These are phyloP conservation scores for Phytopythium helicoides DNA, from an alignment of 352 stramenopile species.

Conservation along the genomic window DNA sequence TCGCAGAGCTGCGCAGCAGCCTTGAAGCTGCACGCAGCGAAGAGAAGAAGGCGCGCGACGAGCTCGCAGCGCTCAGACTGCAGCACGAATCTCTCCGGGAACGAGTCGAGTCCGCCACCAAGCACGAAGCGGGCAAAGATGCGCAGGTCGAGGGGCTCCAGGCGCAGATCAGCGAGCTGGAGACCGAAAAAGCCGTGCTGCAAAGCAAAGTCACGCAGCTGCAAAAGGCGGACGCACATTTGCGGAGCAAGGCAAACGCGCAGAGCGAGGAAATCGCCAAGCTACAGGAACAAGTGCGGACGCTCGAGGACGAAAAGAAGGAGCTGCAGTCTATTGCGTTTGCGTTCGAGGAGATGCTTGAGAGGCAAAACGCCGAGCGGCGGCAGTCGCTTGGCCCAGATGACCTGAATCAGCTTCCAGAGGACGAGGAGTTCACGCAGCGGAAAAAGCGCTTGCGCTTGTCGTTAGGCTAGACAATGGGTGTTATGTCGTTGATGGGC, in stretches of 20 bases:
- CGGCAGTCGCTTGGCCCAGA: slow-evolving; percentile 7
- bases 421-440: slow-evolving; percentile 32
- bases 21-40: slow-evolving; percentile 17
- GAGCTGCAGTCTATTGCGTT: slow-evolving; percentile 58
- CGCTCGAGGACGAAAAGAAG: slow-evolving; percentile 42
- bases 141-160: slow-evolving; percentile 28
- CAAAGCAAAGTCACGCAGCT: slow-evolving; percentile 58
- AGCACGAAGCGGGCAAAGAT: slow-evolving; percentile 19
- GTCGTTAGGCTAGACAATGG: slow-evolving; percentile 37
- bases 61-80: slow-evolving; percentile 30
- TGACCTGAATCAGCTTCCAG: slow-evolving; percentile 10
- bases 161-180: slow-evolving; percentile 32
- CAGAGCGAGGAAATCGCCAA: slow-evolving; percentile 39
- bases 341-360: slow-evolving; percentile 39
- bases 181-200: slow-evolving; percentile 71
- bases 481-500: too few relatives aligned
- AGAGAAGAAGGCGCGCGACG: slow-evolving; percentile 28
- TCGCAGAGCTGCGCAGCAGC: slow-evolving; percentile 27
- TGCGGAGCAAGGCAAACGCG: slow-evolving; percentile 43
- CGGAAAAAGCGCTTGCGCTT: slow-evolving; percentile 40
- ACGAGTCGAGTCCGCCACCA: slow-evolving; percentile 15
- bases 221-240: slow-evolving; percentile 53
- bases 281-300: slow-evolving; percentile 31
- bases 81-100: slow-evolving; percentile 26
- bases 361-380: too few relatives aligned